These are phyloP conservation scores for Lipomyces japonicus DNA, from an alignment of 805 yeast genomes.

Conservation along the genomic window DNA sequence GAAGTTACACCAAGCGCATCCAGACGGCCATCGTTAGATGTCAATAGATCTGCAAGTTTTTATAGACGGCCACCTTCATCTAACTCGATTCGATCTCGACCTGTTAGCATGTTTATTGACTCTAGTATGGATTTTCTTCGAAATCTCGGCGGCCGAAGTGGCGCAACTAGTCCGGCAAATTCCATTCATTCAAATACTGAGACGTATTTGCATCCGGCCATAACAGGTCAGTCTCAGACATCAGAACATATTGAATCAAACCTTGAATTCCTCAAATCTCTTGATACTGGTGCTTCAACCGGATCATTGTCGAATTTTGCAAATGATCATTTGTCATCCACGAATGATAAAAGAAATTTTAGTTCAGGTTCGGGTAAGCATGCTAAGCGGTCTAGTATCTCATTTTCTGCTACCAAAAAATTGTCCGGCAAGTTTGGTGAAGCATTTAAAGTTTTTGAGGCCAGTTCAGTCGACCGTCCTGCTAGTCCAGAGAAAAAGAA, in stretches of 20 bases:
- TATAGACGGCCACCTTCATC: slow-evolving; percentile 5
- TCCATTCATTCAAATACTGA: slow-evolving; percentile 12
- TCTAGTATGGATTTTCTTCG: slow-evolving; percentile 27
- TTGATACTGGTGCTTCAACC: slow-evolving; percentile 27
- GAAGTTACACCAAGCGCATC: slow-evolving; percentile 20
- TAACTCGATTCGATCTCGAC: slow-evolving; percentile 8
- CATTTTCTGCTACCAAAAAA: slow-evolving; percentile 3
- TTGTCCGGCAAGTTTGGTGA: slow-evolving; percentile 26
- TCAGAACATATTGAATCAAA: slow-evolving; percentile 27
- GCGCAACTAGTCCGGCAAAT: slow-evolving; percentile 20
- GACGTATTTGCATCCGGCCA: slow-evolving; percentile 4
- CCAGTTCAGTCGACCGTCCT: neutral
- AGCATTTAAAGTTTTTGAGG: slow-evolving; percentile 22
- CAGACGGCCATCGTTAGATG: slow-evolving; percentile 20
- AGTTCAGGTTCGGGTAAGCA: slow-evolving; percentile 11
- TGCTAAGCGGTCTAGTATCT: slow-evolving; percentile 19
- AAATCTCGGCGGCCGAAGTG: slow-evolving; percentile 12
- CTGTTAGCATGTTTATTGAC: slow-evolving; percentile 26
- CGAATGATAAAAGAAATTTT: neutral
- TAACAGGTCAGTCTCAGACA: slow-evolving; percentile 22
- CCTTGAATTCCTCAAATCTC: slow-evolving; percentile 21
- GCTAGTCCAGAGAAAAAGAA: slow-evolving; percentile 13
- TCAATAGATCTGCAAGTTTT: slow-evolving; percentile 7
- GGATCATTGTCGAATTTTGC: neutral
- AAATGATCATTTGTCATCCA: neutral